Conservation (phyloP, 1,284 basidiomycete species). For the Tilletia setariae region DNA sequence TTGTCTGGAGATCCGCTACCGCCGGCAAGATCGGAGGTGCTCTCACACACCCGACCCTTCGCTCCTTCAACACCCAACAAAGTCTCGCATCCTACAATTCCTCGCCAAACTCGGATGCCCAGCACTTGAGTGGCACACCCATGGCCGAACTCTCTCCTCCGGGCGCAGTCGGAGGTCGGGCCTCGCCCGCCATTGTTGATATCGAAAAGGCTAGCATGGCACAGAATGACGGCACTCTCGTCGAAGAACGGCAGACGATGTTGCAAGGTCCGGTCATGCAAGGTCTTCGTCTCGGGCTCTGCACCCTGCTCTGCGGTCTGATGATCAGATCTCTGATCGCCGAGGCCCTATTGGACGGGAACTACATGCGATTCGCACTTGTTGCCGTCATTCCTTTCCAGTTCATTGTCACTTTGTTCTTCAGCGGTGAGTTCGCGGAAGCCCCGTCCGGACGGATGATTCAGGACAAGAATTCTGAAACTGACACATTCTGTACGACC, state of each 20-base stretch:
- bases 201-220: conserved; percentile 24
- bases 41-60: too few relatives aligned
- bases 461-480: too few relatives aligned
- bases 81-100: background rate
- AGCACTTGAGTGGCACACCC: too few relatives aligned
- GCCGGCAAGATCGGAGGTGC: conserved; percentile 17
- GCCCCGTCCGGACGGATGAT: too few relatives aligned
- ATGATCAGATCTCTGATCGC: conserved; percentile 65
- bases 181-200: background rate
- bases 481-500: too few relatives aligned
- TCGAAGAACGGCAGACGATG: conserved; percentile 60
- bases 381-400: conserved; percentile 67
- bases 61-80: too few relatives aligned
- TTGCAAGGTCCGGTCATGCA: conserved; percentile 75
- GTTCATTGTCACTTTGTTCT: conserved; percentile 65
- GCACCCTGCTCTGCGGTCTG: conserved; percentile 60
- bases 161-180: background rate
- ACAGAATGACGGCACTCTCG: background rate
- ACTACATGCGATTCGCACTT: conserved; percentile 66
- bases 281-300: conserved; percentile 63
- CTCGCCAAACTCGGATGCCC: background rate
- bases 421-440: conserved; percentile 59
- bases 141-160: too few relatives aligned
- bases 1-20: conserved; percentile 63
- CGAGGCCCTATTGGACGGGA: conserved; percentile 68